phyloP scores from a whole-genome alignment of 306 rosid species.

The Cicer cuneatum region DNA sequence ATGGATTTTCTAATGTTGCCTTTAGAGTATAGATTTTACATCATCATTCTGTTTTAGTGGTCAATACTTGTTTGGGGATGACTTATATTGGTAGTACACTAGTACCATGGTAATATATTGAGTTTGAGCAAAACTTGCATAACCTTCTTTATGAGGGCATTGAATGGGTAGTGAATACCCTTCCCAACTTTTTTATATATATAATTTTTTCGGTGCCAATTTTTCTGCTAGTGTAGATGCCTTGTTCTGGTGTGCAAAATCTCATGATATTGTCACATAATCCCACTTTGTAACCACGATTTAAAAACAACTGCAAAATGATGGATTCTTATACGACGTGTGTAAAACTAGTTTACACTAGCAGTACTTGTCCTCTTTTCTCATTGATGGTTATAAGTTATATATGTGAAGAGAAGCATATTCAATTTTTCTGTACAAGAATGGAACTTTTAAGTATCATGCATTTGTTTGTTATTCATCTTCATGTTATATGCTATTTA shows the following conservation, averaged over 20 bases:
- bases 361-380: too few relatives aligned
- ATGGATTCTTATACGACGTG: too few relatives aligned
- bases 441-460: slow-evolving; percentile 21
- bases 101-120: not conserved
- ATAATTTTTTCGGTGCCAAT: not conserved
- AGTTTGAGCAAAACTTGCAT: not conserved
- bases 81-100: not conserved
- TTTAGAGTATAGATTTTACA: not conserved
- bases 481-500: not conserved
- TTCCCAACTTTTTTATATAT: not conserved
- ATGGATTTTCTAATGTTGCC: not conserved
- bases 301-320: too few relatives aligned
- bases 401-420: not conserved
- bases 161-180: not conserved
- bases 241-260: not conserved
- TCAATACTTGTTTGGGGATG: not conserved
- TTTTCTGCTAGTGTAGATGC: not conserved
- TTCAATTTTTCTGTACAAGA: not conserved
- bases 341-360: too few relatives aligned
- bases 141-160: not conserved
- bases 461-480: slow-evolving; percentile 9
- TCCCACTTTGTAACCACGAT: too few relatives aligned
- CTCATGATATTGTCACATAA: too few relatives aligned
- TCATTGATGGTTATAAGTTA: not conserved
- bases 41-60: slow-evolving; percentile 11